These are phyloP conservation scores for Metarhizium robertsii DNA, from an alignment of 2,329 filamentous ascomycete species.

Conservation along the genomic window DNA sequence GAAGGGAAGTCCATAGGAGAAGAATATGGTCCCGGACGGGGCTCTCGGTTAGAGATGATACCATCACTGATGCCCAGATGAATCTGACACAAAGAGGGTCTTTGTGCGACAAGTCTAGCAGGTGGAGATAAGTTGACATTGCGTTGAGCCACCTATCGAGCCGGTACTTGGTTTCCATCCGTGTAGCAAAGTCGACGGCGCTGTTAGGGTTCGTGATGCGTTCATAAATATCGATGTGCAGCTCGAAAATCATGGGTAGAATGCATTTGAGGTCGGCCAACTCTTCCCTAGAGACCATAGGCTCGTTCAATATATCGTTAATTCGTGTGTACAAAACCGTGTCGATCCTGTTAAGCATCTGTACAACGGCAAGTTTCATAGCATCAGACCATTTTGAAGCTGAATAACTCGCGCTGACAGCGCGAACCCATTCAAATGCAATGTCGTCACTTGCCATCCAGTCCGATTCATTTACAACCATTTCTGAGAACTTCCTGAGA, in stretches of 20 bases:
- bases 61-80: conserved; percentile 47
- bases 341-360: conserved; percentile 46
- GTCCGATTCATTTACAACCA: conserved; percentile 29
- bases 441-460: conserved; percentile 49
- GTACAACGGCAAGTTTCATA: conserved; percentile 47
- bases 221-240: conserved; percentile 53
- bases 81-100: conserved; percentile 40
- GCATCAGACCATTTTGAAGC: conserved; percentile 47
- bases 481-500: conserved; percentile 40
- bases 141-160: conserved; percentile 43
- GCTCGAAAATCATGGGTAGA: conserved; percentile 50
- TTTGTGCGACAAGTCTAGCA: conserved; percentile 22
- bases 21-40: conserved; percentile 47
- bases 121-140: conserved; percentile 34
- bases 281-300: conserved; percentile 13
- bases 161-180: conserved; percentile 38
- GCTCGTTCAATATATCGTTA: conserved; percentile 29
- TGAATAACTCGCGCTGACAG: conserved; percentile 41
- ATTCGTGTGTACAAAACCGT: conserved; percentile 40
- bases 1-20: conserved; percentile 48
- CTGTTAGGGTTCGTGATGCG: conserved; percentile 48
- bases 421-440: conserved; percentile 47
- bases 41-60: conserved; percentile 42
- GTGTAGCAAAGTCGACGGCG: conserved; percentile 38
- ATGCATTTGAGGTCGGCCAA: conserved; percentile 31